Conservation (phyloP, 495 filamentous ascomycete species). For the Aspergillus haitiensis region DNA sequence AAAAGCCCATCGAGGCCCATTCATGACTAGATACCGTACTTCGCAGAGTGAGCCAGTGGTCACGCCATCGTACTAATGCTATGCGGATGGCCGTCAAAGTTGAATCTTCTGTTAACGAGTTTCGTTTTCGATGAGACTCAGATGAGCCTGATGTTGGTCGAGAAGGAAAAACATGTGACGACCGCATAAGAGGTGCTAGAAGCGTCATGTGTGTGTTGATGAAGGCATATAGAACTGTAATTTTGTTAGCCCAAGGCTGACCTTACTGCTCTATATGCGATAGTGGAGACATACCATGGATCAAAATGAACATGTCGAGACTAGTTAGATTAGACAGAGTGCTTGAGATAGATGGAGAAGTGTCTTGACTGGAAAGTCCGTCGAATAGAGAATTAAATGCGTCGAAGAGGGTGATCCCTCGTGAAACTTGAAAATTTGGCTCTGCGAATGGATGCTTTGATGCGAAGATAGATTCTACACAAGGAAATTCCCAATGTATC, state of each 20-base stretch:
- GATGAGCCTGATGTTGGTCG: slow-evolving; percentile 2
- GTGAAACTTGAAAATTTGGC: slow-evolving; percentile 37
- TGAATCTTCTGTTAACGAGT: slow-evolving; percentile 34
- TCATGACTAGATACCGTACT: slow-evolving; percentile 36
- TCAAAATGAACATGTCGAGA: slow-evolving; percentile 47
- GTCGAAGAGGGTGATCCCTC: slow-evolving; percentile 32
- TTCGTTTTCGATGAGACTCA: slow-evolving; percentile 10
- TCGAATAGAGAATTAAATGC: slow-evolving; percentile 43
- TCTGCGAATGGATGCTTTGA: slow-evolving; percentile 44
- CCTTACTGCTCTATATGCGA: neutral
- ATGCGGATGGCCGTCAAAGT: slow-evolving; percentile 35
- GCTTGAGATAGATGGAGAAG: slow-evolving; percentile 5
- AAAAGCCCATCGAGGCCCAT: slow-evolving; percentile 49
- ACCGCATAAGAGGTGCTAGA: slow-evolving; percentile 32
- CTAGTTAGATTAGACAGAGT: slow-evolving; percentile 28
- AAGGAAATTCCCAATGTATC: slow-evolving; percentile 44
- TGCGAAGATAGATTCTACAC: slow-evolving; percentile 37
- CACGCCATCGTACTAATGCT: slow-evolving; percentile 42
- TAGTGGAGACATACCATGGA: slow-evolving; percentile 37
- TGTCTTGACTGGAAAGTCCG: slow-evolving; percentile 14
- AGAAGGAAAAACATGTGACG: slow-evolving; percentile 11
- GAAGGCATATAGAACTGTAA: slow-evolving; percentile 43
- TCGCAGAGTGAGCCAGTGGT: slow-evolving; percentile 38
- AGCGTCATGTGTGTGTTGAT: slow-evolving; percentile 49
- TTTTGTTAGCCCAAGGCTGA: slow-evolving; percentile 4